phyloP scores from a whole-genome alignment of 305 asterid species.

The Euphrasia arctica region DNA sequence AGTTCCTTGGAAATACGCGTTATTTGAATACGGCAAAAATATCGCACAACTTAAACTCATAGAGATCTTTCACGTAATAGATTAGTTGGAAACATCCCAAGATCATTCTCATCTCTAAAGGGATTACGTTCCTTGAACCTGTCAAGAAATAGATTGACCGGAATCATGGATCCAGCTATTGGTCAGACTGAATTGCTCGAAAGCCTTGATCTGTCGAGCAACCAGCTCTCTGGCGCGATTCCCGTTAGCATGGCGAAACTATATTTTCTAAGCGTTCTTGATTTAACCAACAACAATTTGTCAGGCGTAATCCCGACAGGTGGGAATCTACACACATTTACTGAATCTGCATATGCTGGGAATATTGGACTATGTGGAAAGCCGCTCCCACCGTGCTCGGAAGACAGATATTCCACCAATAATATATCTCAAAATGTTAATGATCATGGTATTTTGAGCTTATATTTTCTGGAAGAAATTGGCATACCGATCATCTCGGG shows the following conservation, averaged over 20 bases:
- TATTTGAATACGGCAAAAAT: not conserved
- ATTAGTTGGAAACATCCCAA: not conserved
- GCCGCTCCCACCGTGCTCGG: too few species aligned
- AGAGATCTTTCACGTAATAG: slow-evolving; percentile 32
- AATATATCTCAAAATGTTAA: too few species aligned
- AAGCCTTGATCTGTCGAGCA: slow-evolving; percentile 15
- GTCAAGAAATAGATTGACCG: slow-evolving; percentile 27
- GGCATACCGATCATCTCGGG: slow-evolving; percentile 12
- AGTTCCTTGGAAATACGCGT: slow-evolving; percentile 34
- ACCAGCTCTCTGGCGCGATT: slow-evolving; percentile 14
- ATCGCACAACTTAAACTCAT: not conserved
- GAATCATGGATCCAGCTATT: slow-evolving; percentile 17
- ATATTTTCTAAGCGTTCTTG: too few species aligned
- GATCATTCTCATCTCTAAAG: not conserved
- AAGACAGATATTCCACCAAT: too few species aligned
- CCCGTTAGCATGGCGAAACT: too few species aligned
- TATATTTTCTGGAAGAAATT: slow-evolving; percentile 4
- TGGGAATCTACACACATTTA: too few species aligned
- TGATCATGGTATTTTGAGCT: not conserved
- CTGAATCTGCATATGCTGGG: too few species aligned
- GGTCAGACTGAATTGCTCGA: slow-evolving; percentile 22
- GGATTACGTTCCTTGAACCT: slow-evolving; percentile 28
- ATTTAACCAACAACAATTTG: too few species aligned
- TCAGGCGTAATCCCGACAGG: too few species aligned
- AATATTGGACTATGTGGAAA: too few species aligned